A percentile compares a stretch with the other conserved stretches of the same genome.
These are phyloP conservation scores for Cruciata laevipes DNA, from an alignment of 257 asterid genomes.

Conservation along the genomic window DNA sequence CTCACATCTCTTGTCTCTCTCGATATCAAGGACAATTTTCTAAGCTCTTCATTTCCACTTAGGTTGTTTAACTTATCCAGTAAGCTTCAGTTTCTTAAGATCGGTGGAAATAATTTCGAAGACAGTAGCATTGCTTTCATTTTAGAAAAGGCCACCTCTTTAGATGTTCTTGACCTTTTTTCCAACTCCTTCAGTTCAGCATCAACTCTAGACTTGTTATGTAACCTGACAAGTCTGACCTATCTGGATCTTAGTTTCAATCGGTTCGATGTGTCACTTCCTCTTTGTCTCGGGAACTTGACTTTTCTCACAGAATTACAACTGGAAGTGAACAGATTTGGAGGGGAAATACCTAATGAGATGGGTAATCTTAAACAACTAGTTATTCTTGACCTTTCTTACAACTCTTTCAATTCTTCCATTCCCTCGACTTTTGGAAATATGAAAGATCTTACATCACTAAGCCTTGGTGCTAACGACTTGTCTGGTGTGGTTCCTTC, in stretches of 20 bases:
- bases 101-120: neutral
- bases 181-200: neutral
- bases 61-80: slow-evolving; percentile 12
- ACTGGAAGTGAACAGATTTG: neutral
- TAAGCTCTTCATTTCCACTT: slow-evolving; percentile 5
- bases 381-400: neutral
- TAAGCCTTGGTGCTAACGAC: neutral
- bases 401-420: neutral
- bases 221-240: neutral
- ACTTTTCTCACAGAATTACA: neutral
- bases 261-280: neutral
- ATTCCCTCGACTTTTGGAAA: neutral
- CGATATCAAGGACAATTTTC: slow-evolving; percentile 4
- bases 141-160: neutral
- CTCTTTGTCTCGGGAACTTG: neutral
- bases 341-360: neutral
- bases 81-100: neutral
- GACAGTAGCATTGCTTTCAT: neutral
- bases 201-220: neutral
- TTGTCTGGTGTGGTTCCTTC: neutral
- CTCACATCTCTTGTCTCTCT: slow-evolving; percentile 20
- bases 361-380: neutral
- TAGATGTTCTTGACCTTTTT: neutral
- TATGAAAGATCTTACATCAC: neutral
- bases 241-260: neutral